Evolutionary conservation across 2,329 filamentous ascomycete species (phyloP).

Genomic region (Chaetomiaceae sp.): DNA sequence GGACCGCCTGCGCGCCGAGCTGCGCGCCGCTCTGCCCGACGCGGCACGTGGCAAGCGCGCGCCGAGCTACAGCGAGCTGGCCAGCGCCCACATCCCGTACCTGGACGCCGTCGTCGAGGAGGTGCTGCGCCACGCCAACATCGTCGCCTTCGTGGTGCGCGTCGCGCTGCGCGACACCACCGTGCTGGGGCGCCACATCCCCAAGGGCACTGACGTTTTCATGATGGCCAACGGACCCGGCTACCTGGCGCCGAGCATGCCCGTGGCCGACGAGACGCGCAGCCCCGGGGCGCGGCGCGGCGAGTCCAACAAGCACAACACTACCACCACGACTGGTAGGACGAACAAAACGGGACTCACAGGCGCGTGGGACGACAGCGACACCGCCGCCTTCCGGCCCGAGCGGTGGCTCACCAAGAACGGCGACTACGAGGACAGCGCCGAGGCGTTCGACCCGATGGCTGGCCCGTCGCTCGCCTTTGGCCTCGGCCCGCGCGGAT

Average conservation of each 20-base stretch:
- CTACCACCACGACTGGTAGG: too few species aligned
- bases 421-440: constrained; percentile 11
- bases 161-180: constrained; percentile 29
- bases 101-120: constrained; percentile 36
- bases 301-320: too few species aligned
- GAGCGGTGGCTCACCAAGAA: constrained; percentile 32
- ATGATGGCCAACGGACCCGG: constrained; percentile 27
- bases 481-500: constrained; percentile 32
- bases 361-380: constrained; percentile 27
- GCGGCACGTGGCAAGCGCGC: constrained; percentile 20
- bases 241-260: constrained; percentile 25
- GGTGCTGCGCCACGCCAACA: constrained; percentile 28
- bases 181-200: constrained; percentile 30
- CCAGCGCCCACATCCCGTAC: constrained; percentile 27
- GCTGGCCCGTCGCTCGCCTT: constrained; percentile 34
- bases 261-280: constrained; percentile 26
- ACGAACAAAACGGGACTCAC: constrained; percentile 18
- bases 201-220: constrained; percentile 31
- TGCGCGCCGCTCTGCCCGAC: constrained; percentile 24
- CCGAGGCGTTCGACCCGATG: constrained; percentile 26
- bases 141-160: constrained; percentile 28
- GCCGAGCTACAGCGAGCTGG: constrained; percentile 30
- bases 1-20: constrained; percentile 16
- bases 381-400: constrained; percentile 29
- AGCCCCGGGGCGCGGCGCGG: constrained; percentile 19